A percentile compares a stretch with the other conserved stretches of the same genome.
Conservation (phyloP, 2,329 filamentous ascomycete species). For the Curvularia hawaiiensis region DNA sequence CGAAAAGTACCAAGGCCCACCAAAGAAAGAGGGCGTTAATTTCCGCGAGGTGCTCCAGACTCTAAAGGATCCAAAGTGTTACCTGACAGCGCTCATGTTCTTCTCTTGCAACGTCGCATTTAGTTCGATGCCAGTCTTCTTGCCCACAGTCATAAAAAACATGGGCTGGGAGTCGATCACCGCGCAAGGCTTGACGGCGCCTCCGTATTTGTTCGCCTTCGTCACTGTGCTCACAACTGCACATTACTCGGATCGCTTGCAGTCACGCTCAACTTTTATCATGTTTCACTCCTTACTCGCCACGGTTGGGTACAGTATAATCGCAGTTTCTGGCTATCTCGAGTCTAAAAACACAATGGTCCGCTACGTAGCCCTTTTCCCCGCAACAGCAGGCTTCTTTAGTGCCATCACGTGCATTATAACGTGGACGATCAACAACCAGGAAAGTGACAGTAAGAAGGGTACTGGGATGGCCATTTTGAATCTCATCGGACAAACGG, state of each 20-base stretch:
- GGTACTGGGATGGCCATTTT: slow-evolving; percentile 80
- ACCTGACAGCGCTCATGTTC: slow-evolving; percentile 81
- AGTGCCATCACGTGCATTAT: slow-evolving; percentile 82
- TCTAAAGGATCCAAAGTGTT: slow-evolving; percentile 70
- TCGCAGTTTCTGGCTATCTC: slow-evolving; percentile 64
- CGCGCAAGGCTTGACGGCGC: slow-evolving; percentile 79
- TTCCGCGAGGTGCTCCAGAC: slow-evolving; percentile 63
- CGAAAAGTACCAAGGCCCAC: slow-evolving; percentile 22
- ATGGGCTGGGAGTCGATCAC: slow-evolving; percentile 73
- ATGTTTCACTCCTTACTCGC: slow-evolving; percentile 73
- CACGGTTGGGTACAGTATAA: slow-evolving; percentile 62
- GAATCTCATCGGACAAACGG: slow-evolving; percentile 81
- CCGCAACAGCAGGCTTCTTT: slow-evolving; percentile 83
- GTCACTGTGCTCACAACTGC: slow-evolving; percentile 72
- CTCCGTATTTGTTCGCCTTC: slow-evolving; percentile 81
- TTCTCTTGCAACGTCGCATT: slow-evolving; percentile 89
- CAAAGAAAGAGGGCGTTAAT: slow-evolving; percentile 51
- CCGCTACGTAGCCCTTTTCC: slow-evolving; percentile 78
- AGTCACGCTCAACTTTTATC: slow-evolving; percentile 68
- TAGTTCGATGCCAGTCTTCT: slow-evolving; percentile 83
- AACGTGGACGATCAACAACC: slow-evolving; percentile 89
- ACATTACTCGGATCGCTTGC: slow-evolving; percentile 70
- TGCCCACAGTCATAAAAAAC: slow-evolving; percentile 77
- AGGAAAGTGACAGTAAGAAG: slow-evolving; percentile 69
- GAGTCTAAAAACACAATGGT: slow-evolving; percentile 35